A percentile compares a stretch with the other conserved stretches of the same genome.
Evolutionary conservation across 805 yeast genomes (phyloP).

Genomic region (Cyberlindnera saturnus): DNA sequence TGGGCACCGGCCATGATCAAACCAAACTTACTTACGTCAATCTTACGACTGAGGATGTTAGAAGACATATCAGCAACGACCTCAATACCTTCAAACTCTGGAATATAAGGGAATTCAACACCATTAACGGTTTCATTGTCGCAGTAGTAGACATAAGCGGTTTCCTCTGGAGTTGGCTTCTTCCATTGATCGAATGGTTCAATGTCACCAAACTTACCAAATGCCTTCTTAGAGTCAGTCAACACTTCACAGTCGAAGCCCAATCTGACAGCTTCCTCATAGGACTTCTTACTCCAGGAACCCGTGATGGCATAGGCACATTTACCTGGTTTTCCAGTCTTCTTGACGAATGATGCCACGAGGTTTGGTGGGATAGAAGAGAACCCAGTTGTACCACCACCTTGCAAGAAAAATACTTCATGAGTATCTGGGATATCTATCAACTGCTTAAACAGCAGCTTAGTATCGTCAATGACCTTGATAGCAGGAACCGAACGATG

Average conservation of each 20-base stretch:
- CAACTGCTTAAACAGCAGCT: slow-evolving; percentile 56
- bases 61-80: slow-evolving; percentile 94
- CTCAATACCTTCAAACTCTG: slow-evolving; percentile 60
- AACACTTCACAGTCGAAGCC: slow-evolving; percentile 71
- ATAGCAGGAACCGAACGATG: slow-evolving; percentile 87
- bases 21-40: slow-evolving; percentile 84
- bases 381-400: slow-evolving; percentile 97
- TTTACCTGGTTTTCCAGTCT: slow-evolving; percentile 67
- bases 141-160: slow-evolving; percentile 84
- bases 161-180: slow-evolving; percentile 47
- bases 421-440: slow-evolving; percentile 83
- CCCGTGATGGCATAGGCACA: slow-evolving; percentile 91
- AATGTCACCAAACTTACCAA: slow-evolving; percentile 58
- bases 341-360: slow-evolving; percentile 66
- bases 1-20: slow-evolving; percentile 97
- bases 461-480: slow-evolving; percentile 70
- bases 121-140: slow-evolving; percentile 98
- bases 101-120: slow-evolving; percentile 57
- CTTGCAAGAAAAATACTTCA: slow-evolving; percentile 92
- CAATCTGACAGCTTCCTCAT: slow-evolving; percentile 79
- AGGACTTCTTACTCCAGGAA: slow-evolving; percentile 85
- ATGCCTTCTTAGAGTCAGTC: slow-evolving; percentile 51
- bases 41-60: slow-evolving; percentile 72
- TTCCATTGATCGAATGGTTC: slow-evolving; percentile 64
- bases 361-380: slow-evolving; percentile 82